Evolutionary conservation across 306 rosid genomes (phyloP).

Genomic region (Prunus dulcis): DNA sequence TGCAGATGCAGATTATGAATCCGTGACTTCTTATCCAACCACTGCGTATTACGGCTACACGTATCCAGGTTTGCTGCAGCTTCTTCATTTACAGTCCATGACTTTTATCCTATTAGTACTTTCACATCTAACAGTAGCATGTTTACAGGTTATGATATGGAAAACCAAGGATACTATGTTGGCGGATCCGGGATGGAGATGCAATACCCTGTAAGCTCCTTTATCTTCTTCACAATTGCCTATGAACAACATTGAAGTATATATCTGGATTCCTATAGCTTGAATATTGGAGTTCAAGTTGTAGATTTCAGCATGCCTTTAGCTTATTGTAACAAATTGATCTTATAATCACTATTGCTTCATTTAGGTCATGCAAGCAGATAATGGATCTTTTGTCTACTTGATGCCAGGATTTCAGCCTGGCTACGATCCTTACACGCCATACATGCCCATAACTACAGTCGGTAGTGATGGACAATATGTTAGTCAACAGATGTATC

Average conservation of each 20-base stretch:
- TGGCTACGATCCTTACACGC: conserved; percentile 41
- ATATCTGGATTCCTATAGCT: neutral
- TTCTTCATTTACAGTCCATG: conserved; percentile 5
- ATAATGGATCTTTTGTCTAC: conserved; percentile 73
- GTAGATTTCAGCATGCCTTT: neutral
- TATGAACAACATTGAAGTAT: neutral
- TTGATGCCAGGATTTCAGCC: conserved; percentile 73
- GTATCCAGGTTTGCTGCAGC: conserved; percentile 63
- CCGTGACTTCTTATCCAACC: conserved; percentile 23
- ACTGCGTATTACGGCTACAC: conserved; percentile 59
- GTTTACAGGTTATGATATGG: conserved; percentile 68
- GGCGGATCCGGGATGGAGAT: conserved; percentile 51
- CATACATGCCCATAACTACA: conserved; percentile 46
- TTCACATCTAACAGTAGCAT: conserved; percentile 47
- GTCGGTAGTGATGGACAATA: conserved; percentile 59
- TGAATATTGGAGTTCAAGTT: neutral
- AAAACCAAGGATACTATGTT: conserved; percentile 63
- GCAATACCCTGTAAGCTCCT: conserved; percentile 70
- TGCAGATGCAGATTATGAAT: conserved; percentile 41
- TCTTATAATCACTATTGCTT: conserved; percentile 29
- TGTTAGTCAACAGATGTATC: conserved; percentile 51
- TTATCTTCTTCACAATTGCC: neutral
- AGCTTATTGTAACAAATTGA: neutral
- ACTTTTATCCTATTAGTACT: conserved; percentile 20
- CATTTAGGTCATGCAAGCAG: conserved; percentile 82